Conservation (phyloP, 2,329 filamentous ascomycete genomes). For the Aureobasidium sp. region DNA sequence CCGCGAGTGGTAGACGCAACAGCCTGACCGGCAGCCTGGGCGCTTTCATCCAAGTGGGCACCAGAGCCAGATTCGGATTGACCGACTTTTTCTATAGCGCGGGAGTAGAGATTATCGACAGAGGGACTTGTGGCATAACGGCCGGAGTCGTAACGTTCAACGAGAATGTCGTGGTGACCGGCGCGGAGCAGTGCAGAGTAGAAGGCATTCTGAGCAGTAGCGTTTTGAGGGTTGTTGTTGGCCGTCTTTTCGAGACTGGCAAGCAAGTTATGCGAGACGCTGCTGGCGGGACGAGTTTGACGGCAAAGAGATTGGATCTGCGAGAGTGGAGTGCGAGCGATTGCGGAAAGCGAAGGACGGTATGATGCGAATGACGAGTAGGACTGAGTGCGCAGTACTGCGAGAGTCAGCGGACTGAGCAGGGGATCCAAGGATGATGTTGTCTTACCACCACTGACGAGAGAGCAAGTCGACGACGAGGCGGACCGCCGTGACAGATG, state of each 20-base stretch:
- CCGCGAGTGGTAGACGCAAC: conserved; percentile 66
- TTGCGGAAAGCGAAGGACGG: not conserved
- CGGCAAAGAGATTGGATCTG: conserved; percentile 26
- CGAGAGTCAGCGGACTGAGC: not conserved
- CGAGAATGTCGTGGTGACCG: conserved; percentile 86
- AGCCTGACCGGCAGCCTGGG: conserved; percentile 76
- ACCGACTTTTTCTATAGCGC: conserved; percentile 61
- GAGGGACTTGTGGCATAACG: conserved; percentile 74
- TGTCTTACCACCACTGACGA: not conserved
- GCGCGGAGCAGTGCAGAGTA: conserved; percentile 86
- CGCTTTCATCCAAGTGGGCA: conserved; percentile 52
- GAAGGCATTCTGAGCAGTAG: conserved; percentile 84
- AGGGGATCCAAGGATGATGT: too few relatives aligned
- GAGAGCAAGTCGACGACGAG: not conserved
- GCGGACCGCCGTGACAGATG: conserved; percentile 4
- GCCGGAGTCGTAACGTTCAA: conserved; percentile 82
- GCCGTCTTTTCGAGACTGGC: conserved; percentile 84
- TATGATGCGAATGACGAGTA: not conserved
- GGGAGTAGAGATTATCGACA: conserved; percentile 72
- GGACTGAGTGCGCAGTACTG: not conserved
- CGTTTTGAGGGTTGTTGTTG: conserved; percentile 84
- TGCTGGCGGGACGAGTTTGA: conserved; percentile 28
- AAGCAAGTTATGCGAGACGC: conserved; percentile 52
- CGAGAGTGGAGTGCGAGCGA: conserved; percentile 15
- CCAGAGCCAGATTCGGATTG: conserved; percentile 38